These are phyloP conservation scores for Fragilaria radians DNA, from an alignment of 108 stramenopile genomes.

Conservation along the genomic window DNA sequence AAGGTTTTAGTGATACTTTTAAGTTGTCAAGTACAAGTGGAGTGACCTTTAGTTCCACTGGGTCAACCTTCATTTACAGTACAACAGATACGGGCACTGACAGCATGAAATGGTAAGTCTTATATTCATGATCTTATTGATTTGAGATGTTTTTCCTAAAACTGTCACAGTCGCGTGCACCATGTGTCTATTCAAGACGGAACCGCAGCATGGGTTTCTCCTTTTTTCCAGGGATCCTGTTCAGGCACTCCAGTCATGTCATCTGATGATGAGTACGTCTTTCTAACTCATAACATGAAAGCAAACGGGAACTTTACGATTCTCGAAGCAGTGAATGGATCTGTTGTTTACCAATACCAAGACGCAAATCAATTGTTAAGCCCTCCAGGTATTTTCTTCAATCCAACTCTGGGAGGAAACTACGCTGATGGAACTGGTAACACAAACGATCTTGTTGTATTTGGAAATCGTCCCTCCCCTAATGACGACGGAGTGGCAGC, in stretches of 20 bases:
- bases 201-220: neutral
- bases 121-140: too few species aligned
- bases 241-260: slow-evolving; percentile 31
- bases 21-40: neutral
- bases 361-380: slow-evolving; percentile 8
- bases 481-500: slow-evolving; percentile 5
- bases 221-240: slow-evolving; percentile 8
- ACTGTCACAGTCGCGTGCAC: neutral
- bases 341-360: slow-evolving; percentile 7
- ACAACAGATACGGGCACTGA: too few species aligned
- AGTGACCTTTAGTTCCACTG: neutral
- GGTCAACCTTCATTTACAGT: neutral
- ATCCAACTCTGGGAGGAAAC: slow-evolving; percentile 24
- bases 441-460: slow-evolving; percentile 21
- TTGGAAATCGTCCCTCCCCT: slow-evolving; percentile 9
- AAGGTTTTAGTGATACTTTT: neutral
- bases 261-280: slow-evolving; percentile 25
- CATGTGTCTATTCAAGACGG: neutral
- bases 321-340: slow-evolving; percentile 4
- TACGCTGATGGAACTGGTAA: slow-evolving; percentile 26
- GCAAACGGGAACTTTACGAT: slow-evolving; percentile 31
- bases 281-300: slow-evolving; percentile 24
- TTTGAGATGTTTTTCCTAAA: too few species aligned
- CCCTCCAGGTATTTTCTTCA: slow-evolving; percentile 33
- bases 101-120: too few species aligned